Conservation (phyloP, 192 early-diverging fungal genomes). For the Coemansia sp. region DNA sequence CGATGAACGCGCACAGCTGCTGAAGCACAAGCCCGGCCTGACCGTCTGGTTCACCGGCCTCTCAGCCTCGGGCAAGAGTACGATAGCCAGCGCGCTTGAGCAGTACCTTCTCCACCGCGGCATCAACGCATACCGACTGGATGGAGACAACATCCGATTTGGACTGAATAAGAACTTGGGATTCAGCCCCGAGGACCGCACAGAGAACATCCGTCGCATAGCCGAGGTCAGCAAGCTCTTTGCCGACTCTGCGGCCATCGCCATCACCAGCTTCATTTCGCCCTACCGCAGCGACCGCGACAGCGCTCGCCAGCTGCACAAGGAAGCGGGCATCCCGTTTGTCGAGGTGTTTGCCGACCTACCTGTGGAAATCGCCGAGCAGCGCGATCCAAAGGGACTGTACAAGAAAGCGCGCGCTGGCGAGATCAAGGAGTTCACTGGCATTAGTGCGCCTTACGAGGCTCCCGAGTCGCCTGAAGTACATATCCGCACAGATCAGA, state of each 20-base stretch:
- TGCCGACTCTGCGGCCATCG: slow-evolving; percentile 78
- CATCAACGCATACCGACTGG: slow-evolving; percentile 83
- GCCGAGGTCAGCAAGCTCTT: slow-evolving; percentile 87
- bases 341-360: slow-evolving; percentile 89
- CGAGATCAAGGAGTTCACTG: slow-evolving; percentile 96
- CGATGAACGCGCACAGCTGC: slow-evolving; percentile 68
- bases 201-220: slow-evolving; percentile 95
- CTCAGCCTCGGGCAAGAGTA: slow-evolving; percentile 94
- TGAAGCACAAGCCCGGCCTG: slow-evolving; percentile 63
- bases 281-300: slow-evolving; percentile 85
- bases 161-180: slow-evolving; percentile 94
- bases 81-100: slow-evolving; percentile 87
- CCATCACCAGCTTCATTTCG: slow-evolving; percentile 89
- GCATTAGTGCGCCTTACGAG: slow-evolving; percentile 91
- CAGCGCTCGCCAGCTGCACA: slow-evolving; percentile 74
- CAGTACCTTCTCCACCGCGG: slow-evolving; percentile 77
- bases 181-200: slow-evolving; percentile 86
- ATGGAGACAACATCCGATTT: slow-evolving; percentile 98
- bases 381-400: slow-evolving; percentile 92
- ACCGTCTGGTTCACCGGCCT: slow-evolving; percentile 96
- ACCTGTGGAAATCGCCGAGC: slow-evolving; percentile 81
- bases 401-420: slow-evolving; percentile 95
- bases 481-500: slow-evolving; percentile 77
- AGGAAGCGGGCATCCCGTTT: slow-evolving; percentile 77
- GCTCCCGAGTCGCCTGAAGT: slow-evolving; percentile 80